These are phyloP conservation scores for Neurospora sp. DNA, from an alignment of 495 filamentous ascomycete species.

Conservation along the genomic window DNA sequence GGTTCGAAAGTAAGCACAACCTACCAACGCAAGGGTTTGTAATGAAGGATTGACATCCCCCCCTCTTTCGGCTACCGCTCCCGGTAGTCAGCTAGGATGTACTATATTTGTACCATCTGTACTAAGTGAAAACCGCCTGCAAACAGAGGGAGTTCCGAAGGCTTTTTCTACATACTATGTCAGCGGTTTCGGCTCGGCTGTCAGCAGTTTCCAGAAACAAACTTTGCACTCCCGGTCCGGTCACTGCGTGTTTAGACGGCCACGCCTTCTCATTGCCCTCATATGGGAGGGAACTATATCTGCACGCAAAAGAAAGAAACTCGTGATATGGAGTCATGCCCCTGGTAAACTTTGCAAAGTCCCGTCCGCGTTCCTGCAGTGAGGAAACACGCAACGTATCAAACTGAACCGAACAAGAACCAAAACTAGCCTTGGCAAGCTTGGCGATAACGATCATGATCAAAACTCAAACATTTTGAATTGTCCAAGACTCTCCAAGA, in stretches of 20 bases:
- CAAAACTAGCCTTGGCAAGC: background rate
- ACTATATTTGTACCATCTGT: background rate
- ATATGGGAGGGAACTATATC: background rate
- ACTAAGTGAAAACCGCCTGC: background rate
- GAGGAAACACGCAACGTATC: background rate
- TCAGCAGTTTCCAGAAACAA: background rate
- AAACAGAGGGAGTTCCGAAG: background rate
- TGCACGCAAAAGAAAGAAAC: background rate
- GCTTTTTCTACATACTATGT: background rate
- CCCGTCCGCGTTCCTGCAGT: background rate
- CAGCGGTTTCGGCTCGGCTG: background rate
- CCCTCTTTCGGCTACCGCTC: background rate
- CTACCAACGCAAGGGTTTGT: background rate
- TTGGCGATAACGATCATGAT: background rate
- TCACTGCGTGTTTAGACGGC: background rate
- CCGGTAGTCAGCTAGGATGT: background rate
- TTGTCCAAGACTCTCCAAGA: background rate
- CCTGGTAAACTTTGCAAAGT: background rate
- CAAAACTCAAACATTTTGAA: background rate
- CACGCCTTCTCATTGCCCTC: background rate
- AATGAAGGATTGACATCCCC: background rate
- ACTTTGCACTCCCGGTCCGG: background rate
- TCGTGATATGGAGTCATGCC: background rate
- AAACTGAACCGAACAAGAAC: background rate
- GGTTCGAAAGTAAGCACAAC: background rate